These are phyloP conservation scores for Cercophora newfieldiana DNA, from an alignment of 495 filamentous ascomycete species.

Conservation along the genomic window DNA sequence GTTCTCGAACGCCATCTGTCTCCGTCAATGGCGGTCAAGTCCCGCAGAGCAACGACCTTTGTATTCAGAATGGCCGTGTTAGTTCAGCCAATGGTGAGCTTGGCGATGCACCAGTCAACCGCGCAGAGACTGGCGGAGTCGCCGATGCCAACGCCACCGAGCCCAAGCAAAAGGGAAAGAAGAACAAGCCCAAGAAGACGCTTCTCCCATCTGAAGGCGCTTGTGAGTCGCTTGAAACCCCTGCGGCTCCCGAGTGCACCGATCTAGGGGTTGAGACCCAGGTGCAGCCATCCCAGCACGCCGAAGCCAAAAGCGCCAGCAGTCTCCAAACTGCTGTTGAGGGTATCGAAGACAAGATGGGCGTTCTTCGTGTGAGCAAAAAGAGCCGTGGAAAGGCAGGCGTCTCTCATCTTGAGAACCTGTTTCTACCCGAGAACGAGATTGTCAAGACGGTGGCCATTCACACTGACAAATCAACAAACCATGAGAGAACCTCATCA, in stretches of 20 bases:
- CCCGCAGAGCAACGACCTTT: not conserved
- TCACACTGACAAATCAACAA: not conserved
- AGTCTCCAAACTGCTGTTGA: not conserved
- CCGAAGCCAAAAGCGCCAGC: not conserved
- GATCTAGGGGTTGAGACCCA: not conserved
- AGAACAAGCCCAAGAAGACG: not conserved
- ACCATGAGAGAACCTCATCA: not conserved
- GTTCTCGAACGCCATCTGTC: not conserved
- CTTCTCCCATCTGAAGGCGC: not conserved
- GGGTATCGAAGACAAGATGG: not conserved
- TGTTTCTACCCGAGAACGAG: not conserved
- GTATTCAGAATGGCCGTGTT: not conserved
- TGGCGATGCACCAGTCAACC: not conserved
- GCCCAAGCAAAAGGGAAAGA: conserved; percentile 2
- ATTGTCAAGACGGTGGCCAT: not conserved
- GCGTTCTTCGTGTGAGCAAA: not conserved
- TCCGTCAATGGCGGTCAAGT: not conserved
- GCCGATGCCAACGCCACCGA: not conserved
- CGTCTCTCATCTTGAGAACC: not conserved
- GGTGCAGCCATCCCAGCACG: not conserved
- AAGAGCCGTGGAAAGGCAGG: not conserved
- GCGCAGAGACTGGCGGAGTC: not conserved
- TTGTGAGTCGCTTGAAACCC: not conserved
- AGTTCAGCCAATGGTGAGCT: not conserved
- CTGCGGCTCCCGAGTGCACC: not conserved